A percentile compares a stretch with the other conserved stretches of the same genome.
phyloP scores from a whole-genome alignment of 495 filamentous ascomycete genomes.

The Terfezia boudieri region DNA sequence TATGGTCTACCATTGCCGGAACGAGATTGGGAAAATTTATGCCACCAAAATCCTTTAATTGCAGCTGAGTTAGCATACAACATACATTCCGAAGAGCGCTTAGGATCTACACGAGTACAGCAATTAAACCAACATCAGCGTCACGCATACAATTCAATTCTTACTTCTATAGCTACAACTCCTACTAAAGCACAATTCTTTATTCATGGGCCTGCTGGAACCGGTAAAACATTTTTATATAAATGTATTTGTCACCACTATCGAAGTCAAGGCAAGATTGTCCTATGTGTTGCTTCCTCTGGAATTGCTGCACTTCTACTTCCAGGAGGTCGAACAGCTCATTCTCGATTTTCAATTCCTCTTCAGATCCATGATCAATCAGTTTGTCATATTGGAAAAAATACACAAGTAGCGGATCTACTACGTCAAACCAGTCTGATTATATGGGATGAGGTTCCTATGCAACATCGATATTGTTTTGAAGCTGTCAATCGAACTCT shows the following conservation, averaged over 20 bases:
- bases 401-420: neutral
- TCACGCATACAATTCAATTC: neutral
- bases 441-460: constrained; percentile 2
- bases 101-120: neutral
- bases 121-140: neutral
- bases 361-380: constrained; percentile 4
- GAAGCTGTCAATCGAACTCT: neutral
- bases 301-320: constrained; percentile 8
- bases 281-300: constrained; percentile 10
- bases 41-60: neutral
- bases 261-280: constrained; percentile 4
- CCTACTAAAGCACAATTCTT: constrained; percentile 4
- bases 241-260: constrained; percentile 5
- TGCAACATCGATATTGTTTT: neutral
- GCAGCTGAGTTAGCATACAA: neutral
- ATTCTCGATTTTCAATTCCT: constrained; percentile 9
- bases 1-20: neutral
- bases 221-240: constrained; percentile 10
- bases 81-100: neutral
- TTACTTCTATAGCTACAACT: neutral
- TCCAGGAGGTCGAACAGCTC: constrained; percentile 1
- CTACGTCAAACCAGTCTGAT: neutral
- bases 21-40: neutral
- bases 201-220: constrained; percentile 2
- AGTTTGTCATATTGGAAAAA: constrained; percentile 3